Conservation (phyloP, 192 early-diverging fungal species). For the Rhizophlyctis rosea region DNA sequence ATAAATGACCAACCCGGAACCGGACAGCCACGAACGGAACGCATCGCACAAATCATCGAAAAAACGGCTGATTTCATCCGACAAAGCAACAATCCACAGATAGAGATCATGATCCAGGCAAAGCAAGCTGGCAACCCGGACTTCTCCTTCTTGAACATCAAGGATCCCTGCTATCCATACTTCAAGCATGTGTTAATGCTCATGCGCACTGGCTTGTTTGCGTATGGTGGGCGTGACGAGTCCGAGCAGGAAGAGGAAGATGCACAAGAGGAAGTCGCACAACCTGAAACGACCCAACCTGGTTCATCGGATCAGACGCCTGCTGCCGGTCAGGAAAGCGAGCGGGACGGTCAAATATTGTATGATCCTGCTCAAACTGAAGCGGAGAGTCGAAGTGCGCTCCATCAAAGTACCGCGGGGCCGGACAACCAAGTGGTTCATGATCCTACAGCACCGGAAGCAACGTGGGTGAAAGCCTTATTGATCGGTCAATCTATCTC, state of each 20-base stretch:
- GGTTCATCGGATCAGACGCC: no score
- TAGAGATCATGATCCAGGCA: slow-evolving; percentile 72
- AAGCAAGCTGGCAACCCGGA: slow-evolving; percentile 69
- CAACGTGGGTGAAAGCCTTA: no score
- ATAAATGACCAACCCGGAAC: background rate
- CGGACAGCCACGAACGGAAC: slow-evolving; percentile 44
- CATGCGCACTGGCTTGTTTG: slow-evolving; percentile 57
- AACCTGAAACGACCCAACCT: no score
- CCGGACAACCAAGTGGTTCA: no score
- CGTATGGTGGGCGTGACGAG: slow-evolving; percentile 31
- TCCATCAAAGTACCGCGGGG: no score
- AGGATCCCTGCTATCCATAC: slow-evolving; percentile 60
- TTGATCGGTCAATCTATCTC: no score
- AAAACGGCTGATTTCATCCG: slow-evolving; percentile 67
- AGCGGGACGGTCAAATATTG: no score
- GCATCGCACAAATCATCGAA: slow-evolving; percentile 67
- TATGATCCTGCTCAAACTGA: no score
- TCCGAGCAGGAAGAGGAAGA: slow-evolving; percentile 6
- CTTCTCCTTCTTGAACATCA: slow-evolving; percentile 66
- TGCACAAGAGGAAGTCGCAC: no score
- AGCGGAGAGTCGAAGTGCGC: no score
- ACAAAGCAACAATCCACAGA: slow-evolving; percentile 49
- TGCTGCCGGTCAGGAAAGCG: no score
- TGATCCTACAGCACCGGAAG: no score
- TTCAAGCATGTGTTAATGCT: slow-evolving; percentile 67